Base-by-base conservation (phyloP, 2,329 filamentous ascomycete species). In the Aspergillus glaucus region DNA sequence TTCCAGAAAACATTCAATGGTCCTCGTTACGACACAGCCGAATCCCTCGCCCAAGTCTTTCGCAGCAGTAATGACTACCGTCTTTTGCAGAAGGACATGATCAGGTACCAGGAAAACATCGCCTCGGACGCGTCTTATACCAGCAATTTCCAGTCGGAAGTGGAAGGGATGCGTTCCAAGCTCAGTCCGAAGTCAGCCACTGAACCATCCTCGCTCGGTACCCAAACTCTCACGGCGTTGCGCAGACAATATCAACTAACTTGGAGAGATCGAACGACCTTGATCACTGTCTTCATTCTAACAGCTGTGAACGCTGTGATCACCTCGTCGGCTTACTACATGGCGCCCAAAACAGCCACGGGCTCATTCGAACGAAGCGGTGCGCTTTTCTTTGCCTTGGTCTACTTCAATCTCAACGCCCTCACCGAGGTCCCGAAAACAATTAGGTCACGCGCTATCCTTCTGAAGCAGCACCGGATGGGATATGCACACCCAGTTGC, bases 291-390 rank as follows among this genome's bases (percentile, higher is more conserved):
- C 3, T 3, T 41, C 14, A n/a, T 22, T 6, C 12, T 45, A 3
- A 22, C 5, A 15, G 10, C 26, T n/a, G 8, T 43, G 8, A 47
- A 47, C 12, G 7, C 45, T 1, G 26, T 47, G 2, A 43, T 47
- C 19, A 30, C 4, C 14, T 15, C 9, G 4, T 42, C 45, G 2
- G 36, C n/a, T 3, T 47, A 43, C 17, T 47, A 47, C 24, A 32
- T 32, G 22, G 45, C 45, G 9, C 45, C 45, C 3, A 47, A 47
- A 14, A 42, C 36, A 3, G 39, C 39, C 8, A 43, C 45, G 4
- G 45, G 45, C 2, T 47, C 45, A n/a, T 47, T 42, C 22, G 45
- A 47, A 30, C 14, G 26, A 36, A 43, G 45, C 17, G 26, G 45
- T 8, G 45, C 45, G 2, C 24, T 47, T 15, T 47, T 43, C 15